Conservation (phyloP, 169 alveolate genomes). For the Plasmodium ovale region DNA sequence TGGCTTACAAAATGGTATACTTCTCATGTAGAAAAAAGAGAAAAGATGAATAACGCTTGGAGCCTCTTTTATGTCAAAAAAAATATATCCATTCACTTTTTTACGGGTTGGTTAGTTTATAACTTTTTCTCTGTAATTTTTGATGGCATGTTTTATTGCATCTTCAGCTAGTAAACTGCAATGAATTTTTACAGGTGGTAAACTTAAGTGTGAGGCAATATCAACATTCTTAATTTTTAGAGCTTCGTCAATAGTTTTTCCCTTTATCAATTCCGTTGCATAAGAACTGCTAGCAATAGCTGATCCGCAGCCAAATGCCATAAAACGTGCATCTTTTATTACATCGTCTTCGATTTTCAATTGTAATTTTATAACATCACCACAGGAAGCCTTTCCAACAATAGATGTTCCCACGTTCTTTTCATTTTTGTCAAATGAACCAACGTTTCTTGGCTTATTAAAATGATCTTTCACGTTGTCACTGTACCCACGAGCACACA, state of each 20-base stretch:
- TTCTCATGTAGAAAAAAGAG: background rate
- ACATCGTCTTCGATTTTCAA: constrained; percentile 95
- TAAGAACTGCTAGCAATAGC: constrained; percentile 99
- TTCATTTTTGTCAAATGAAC: constrained; percentile 88
- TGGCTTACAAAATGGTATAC: background rate
- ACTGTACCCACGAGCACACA: constrained; percentile 81
- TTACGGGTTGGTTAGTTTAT: too few relatives aligned
- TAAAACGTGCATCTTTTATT: constrained; percentile 95
- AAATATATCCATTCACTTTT: background rate
- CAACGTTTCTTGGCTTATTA: constrained; percentile 94
- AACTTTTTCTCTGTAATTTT: constrained; percentile 87
- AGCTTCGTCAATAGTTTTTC: constrained; percentile 96
- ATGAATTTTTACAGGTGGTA: constrained; percentile 99
- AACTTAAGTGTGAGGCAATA: constrained; percentile 93
- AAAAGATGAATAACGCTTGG: background rate
- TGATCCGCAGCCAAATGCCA: constrained; percentile 99
- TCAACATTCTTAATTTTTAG: constrained; percentile 94
- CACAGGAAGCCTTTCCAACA: constrained; percentile 99
- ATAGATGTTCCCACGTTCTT: constrained; percentile 95
- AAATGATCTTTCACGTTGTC: constrained; percentile 94
- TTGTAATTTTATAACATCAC: constrained; percentile 98
- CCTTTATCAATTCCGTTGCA: constrained; percentile 97
- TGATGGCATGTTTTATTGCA: constrained; percentile 97
- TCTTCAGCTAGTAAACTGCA: constrained; percentile 99
- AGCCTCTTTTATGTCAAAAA: background rate